A percentile compares a stretch with the other conserved stretches of the same genome.
Conservation (phyloP, 2,329 filamentous ascomycete genomes). For the Beauveria sp. region DNA sequence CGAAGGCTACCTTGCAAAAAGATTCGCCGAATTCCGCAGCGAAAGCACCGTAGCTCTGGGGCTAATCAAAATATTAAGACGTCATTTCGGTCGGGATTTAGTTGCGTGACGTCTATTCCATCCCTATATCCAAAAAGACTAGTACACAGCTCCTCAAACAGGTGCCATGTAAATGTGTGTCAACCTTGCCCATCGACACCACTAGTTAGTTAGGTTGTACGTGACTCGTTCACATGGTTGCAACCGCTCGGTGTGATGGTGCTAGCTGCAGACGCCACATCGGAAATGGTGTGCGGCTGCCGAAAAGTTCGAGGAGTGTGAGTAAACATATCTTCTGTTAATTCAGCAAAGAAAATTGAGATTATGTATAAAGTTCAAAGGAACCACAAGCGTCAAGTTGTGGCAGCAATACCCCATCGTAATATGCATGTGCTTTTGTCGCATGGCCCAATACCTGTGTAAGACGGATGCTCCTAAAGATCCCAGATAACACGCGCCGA, state of each 20-base stretch:
- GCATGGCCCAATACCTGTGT: not conserved
- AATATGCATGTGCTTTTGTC: not conserved
- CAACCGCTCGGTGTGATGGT: not conserved
- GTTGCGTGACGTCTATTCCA: not conserved
- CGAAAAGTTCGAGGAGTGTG: not conserved
- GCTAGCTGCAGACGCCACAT: not conserved
- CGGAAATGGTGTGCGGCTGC: not conserved
- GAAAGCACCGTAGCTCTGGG: not conserved
- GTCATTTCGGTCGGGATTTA: not conserved
- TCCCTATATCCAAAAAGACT: not conserved
- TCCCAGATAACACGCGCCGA: not conserved
- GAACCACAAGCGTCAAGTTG: not conserved
- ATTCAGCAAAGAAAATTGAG: not conserved
- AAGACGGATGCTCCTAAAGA: not conserved
- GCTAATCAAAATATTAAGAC: not conserved
- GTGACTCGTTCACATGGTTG: slow-evolving; percentile 10
- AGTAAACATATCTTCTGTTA: not conserved
- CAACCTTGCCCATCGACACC: not conserved
- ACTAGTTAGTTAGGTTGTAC: not conserved
- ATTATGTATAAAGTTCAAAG: not conserved
- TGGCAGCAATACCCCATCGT: not conserved
- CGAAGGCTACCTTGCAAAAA: not conserved
- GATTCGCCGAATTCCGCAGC: not conserved
- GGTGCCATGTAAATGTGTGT: not conserved
- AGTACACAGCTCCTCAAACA: too few relatives aligned